phyloP scores from a whole-genome alignment of 352 stramenopile genomes.

The Hyaloperonospora brassicae region DNA sequence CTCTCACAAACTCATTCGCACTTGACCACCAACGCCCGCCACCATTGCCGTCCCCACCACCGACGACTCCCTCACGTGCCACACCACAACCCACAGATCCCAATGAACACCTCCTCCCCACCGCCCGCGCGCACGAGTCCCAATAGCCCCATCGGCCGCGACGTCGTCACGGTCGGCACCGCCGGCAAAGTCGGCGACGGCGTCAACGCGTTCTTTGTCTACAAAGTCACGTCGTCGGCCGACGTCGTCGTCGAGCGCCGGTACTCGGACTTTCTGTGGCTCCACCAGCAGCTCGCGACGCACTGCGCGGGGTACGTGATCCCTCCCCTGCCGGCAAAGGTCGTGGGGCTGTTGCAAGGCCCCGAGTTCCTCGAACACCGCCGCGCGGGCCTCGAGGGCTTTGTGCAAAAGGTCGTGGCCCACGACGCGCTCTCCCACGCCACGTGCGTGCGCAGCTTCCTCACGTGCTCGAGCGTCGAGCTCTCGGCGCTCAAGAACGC shows the following conservation, averaged over 20 bases:
- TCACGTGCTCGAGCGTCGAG: constrained; percentile 68
- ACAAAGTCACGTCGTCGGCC: constrained; percentile 59
- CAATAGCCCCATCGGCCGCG: background rate
- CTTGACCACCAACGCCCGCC: too few relatives aligned
- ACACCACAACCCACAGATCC: background rate
- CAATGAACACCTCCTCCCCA: constrained; percentile 22
- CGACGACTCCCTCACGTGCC: background rate
- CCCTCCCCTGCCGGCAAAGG: constrained; percentile 67
- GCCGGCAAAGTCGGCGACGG: constrained; percentile 75
- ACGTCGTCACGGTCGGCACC: constrained; percentile 47
- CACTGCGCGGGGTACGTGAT: constrained; percentile 81
- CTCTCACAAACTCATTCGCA: too few relatives aligned
- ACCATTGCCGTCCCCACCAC: too few relatives aligned
- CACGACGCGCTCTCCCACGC: constrained; percentile 72
- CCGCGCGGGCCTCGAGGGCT: constrained; percentile 65
- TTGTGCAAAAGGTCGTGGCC: constrained; percentile 65
- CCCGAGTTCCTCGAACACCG: constrained; percentile 75
- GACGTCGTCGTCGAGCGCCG: constrained; percentile 60
- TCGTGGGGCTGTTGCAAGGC: constrained; percentile 68
- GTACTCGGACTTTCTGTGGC: constrained; percentile 83
- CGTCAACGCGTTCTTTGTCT: constrained; percentile 81
- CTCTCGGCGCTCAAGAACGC: constrained; percentile 62
- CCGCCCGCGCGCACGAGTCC: constrained; percentile 20
- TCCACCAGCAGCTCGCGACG: constrained; percentile 61
- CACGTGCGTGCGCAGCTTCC: constrained; percentile 60